Evolutionary conservation across 2,329 filamentous ascomycete genomes (phyloP).

Genomic region (Colletotrichum brevisporum): DNA sequence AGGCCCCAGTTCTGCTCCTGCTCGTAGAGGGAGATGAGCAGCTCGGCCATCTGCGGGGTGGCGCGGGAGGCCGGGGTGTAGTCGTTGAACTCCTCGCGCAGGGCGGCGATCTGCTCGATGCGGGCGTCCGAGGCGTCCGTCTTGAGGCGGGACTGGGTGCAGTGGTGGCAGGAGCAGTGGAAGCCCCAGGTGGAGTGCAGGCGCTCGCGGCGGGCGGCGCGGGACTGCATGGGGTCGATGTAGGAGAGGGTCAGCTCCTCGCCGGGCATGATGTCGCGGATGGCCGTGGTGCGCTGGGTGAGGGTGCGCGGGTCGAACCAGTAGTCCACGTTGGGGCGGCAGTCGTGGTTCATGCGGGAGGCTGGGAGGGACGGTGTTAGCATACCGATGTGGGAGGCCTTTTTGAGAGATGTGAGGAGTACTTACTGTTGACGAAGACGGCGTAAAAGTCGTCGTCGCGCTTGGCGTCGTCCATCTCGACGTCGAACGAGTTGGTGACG

Average conservation of each 20-base stretch:
- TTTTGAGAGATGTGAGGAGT: fast-evolving
- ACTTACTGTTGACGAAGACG: conserved; percentile 55
- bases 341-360: conserved; percentile 61
- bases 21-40: conserved; percentile 55
- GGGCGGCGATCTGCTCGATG: conserved; percentile 51
- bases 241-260: conserved; percentile 61
- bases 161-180: conserved; percentile 56
- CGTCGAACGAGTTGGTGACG: conserved; percentile 56
- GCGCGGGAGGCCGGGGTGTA: conserved; percentile 48
- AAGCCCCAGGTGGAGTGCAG: conserved; percentile 57
- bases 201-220: conserved; percentile 47
- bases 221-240: conserved; percentile 53
- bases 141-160: conserved; percentile 48
- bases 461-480: conserved; percentile 49
- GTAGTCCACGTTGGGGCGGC: conserved; percentile 60
- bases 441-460: conserved; percentile 51
- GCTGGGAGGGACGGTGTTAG: conserved; percentile 42
- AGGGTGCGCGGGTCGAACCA: conserved; percentile 55
- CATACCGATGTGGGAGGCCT: background rate
- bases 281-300: conserved; percentile 55
- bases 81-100: conserved; percentile 50
- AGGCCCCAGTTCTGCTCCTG: conserved; percentile 55
- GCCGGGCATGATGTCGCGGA: conserved; percentile 55
- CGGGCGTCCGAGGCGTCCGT: conserved; percentile 54
- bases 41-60: conserved; percentile 55